phyloP scores from a whole-genome alignment of 139 green algal species.

The Closterium sp. region DNA sequence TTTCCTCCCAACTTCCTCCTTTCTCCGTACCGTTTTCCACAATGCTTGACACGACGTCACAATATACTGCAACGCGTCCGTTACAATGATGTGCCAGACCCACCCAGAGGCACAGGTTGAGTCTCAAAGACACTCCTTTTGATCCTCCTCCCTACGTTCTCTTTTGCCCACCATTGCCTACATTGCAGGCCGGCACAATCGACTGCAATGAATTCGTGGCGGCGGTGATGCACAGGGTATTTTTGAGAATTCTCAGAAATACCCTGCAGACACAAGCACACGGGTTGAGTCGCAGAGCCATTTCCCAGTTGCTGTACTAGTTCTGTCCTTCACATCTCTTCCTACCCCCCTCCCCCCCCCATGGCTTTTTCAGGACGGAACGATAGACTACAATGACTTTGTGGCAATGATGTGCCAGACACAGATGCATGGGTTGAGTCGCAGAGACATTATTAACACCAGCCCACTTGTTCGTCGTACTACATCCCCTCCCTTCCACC shows the following conservation, averaged over 20 bases:
- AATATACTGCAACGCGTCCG: background rate
- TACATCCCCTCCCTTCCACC: no score
- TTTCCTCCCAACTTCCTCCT: no score
- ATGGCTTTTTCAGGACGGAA: background rate
- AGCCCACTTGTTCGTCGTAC: no score
- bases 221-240: no score
- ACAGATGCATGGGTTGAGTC: background rate
- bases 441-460: no score
- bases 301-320: background rate
- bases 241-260: no score
- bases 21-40: no score
- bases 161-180: background rate
- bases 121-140: background rate
- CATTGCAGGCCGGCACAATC: conserved; percentile 45
- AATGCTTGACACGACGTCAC: background rate
- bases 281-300: no score
- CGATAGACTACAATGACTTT: conserved; percentile 50
- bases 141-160: background rate
- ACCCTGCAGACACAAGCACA: no score
- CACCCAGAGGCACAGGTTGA: background rate
- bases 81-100: background rate
- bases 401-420: conserved; percentile 42
- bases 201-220: no score
- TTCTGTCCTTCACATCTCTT: background rate
- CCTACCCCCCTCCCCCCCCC: background rate